These are phyloP conservation scores for Soucietia sequanensis DNA, from an alignment of 805 yeast species.

Conservation along the genomic window DNA sequence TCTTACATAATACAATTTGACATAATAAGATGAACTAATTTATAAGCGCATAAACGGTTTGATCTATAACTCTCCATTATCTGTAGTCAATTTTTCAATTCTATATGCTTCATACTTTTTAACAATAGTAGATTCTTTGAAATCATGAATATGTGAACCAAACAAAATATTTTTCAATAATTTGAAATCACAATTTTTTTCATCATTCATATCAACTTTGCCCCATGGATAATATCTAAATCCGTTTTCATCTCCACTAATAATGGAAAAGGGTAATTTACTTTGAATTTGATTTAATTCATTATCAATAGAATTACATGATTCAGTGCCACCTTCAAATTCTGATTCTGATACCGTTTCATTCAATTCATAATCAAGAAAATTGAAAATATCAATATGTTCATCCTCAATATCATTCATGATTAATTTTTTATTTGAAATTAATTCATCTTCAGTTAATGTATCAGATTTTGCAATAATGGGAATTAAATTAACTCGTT, in stretches of 20 bases:
- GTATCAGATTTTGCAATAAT: slow-evolving; percentile 81
- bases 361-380: slow-evolving; percentile 15
- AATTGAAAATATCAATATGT: slow-evolving; percentile 42
- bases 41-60: too few species aligned
- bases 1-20: too few species aligned
- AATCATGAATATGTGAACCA: slow-evolving; percentile 25
- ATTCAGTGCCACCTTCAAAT: slow-evolving; percentile 2
- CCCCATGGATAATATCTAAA: slow-evolving; percentile 18
- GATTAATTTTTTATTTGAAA: slow-evolving; percentile 51
- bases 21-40: too few species aligned
- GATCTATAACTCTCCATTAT: too few species aligned
- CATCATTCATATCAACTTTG: slow-evolving; percentile 14
- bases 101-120: slow-evolving; percentile 19
- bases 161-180: slow-evolving; percentile 18
- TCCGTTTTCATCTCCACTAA: slow-evolving; percentile 9
- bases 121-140: slow-evolving; percentile 20
- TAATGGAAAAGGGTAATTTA: slow-evolving; percentile 18
- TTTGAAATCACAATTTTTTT: slow-evolving; percentile 16
- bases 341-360: slow-evolving; percentile 12
- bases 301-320: neutral
- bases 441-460: slow-evolving; percentile 56
- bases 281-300: slow-evolving; percentile 8
- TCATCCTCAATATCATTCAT: slow-evolving; percentile 51
- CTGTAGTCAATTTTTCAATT: slow-evolving; percentile 12
- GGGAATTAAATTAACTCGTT: slow-evolving; percentile 79